phyloP scores from a whole-genome alignment of 768 basidiomycete species.

The Auriscalpium vulgare region DNA sequence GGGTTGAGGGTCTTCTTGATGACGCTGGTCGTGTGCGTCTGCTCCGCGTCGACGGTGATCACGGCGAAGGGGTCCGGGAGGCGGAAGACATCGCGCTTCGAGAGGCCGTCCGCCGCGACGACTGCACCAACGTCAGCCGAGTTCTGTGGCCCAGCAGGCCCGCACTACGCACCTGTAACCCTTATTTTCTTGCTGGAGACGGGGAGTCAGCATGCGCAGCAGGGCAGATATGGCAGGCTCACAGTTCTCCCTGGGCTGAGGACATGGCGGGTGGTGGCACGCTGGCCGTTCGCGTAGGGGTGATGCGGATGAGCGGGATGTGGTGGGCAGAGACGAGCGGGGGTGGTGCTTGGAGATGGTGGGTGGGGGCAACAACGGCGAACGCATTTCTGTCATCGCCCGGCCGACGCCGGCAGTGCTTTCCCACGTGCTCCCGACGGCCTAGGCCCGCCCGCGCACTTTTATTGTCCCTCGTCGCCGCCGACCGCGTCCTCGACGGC shows the following conservation, averaged over 20 bases:
- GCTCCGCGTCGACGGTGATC: constrained; percentile 95
- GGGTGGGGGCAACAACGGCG: too few relatives aligned
- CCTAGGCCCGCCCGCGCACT: too few relatives aligned
- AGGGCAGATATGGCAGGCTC: constrained; percentile 4
- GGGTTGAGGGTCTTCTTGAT: constrained; percentile 95
- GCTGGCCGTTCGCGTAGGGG: not conserved
- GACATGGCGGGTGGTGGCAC: constrained; percentile 17
- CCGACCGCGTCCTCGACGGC: too few relatives aligned
- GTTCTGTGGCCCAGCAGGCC: not conserved
- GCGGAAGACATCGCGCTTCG: constrained; percentile 92
- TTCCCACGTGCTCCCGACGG: too few relatives aligned
- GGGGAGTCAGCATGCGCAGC: constrained; percentile 9
- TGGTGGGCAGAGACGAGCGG: too few relatives aligned
- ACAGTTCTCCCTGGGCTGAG: constrained; percentile 21
- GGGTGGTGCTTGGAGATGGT: too few relatives aligned
- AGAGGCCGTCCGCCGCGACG: constrained; percentile 90
- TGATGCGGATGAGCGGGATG: too few relatives aligned
- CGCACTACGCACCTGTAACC: constrained; percentile 50
- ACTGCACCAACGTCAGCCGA: constrained; percentile 40
- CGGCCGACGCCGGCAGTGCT: too few relatives aligned
- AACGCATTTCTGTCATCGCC: too few relatives aligned
- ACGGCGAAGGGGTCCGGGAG: constrained; percentile 98
- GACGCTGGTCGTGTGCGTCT: constrained; percentile 93
- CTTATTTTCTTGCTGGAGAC: constrained; percentile 63
- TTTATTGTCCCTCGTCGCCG: too few relatives aligned